Percentiles rank a stretch among this genome's conserved stretches.
phyloP scores from a whole-genome alignment of 2,329 filamentous ascomycete species.

The Claviceps lovelessii region DNA sequence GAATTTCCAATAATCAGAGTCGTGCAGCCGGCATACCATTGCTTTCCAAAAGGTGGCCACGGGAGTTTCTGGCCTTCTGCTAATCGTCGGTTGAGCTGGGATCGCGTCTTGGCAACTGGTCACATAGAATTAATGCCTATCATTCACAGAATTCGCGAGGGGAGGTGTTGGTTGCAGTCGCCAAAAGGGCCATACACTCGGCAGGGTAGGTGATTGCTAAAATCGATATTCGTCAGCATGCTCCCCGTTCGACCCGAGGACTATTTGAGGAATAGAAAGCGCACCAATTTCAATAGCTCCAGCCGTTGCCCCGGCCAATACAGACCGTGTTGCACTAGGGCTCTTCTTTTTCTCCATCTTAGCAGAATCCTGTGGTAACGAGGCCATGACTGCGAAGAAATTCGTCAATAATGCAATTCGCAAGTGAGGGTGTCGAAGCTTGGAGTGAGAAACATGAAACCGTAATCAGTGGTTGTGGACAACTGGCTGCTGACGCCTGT shows the following conservation, averaged over 20 bases:
- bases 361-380: slow-evolving; percentile 11
- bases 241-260: not conserved
- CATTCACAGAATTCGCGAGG: not conserved
- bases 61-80: slow-evolving; percentile 74
- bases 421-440: not conserved
- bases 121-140: not conserved
- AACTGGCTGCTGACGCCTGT: no score
- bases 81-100: slow-evolving; percentile 78
- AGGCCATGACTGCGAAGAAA: slow-evolving; percentile 15
- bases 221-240: not conserved
- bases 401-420: not conserved
- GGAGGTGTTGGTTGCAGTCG: not conserved
- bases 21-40: slow-evolving; percentile 98
- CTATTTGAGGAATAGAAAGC: slow-evolving; percentile 7
- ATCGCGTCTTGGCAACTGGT: slow-evolving; percentile 80
- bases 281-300: slow-evolving; percentile 87
- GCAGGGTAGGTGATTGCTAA: slow-evolving; percentile 79
- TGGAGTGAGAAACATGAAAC: not conserved
- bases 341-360: slow-evolving; percentile 24
- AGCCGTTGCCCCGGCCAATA: slow-evolving; percentile 83
- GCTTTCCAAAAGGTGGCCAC: slow-evolving; percentile 81
- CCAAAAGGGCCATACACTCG: slow-evolving; percentile 47
- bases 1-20: slow-evolving; percentile 95
- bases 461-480: not conserved
- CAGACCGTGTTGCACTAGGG: slow-evolving; percentile 74